Percentiles rank a stretch among this genome's conserved stretches.
These are phyloP conservation scores for Citeromyces matritensis DNA, from an alignment of 805 yeast genomes.

Conservation along the genomic window DNA sequence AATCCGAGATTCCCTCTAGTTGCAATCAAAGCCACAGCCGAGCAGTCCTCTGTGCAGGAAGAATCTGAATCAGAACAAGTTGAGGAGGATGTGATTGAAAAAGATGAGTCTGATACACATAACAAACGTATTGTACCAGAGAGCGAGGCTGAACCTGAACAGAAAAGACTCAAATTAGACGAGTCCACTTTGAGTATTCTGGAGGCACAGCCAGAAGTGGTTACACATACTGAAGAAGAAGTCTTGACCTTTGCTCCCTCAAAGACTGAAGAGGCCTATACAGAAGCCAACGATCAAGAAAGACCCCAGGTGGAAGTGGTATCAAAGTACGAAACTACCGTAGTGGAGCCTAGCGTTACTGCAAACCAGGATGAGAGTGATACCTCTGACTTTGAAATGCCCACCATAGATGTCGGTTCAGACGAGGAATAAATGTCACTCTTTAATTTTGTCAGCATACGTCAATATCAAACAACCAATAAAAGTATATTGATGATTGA, in stretches of 20 bases:
- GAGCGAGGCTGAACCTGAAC: background rate
- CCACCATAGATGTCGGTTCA: slow-evolving; percentile 16
- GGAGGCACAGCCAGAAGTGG: slow-evolving; percentile 5
- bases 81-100: slow-evolving; percentile 4
- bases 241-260: slow-evolving; percentile 6
- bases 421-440: slow-evolving; percentile 12
- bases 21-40: slow-evolving; percentile 5
- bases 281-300: background rate
- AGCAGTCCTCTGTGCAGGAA: slow-evolving; percentile 3
- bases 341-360: background rate
- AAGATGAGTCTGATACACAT: background rate
- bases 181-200: slow-evolving; percentile 1
- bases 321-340: slow-evolving; percentile 3
- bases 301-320: slow-evolving; percentile 2
- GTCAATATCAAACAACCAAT: slow-evolving; percentile 1
- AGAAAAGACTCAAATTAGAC: slow-evolving; percentile 1
- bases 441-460: background rate
- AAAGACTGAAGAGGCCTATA: slow-evolving; percentile 1
- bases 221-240: slow-evolving; percentile 3
- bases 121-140: background rate
- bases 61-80: slow-evolving; percentile 7
- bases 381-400: slow-evolving; percentile 18
- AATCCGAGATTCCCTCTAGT: slow-evolving; percentile 65
- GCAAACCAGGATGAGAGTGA: background rate
- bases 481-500: background rate